These are phyloP conservation scores for Phytopythium litorale DNA, from an alignment of 352 stramenopile species.

Conservation along the genomic window DNA sequence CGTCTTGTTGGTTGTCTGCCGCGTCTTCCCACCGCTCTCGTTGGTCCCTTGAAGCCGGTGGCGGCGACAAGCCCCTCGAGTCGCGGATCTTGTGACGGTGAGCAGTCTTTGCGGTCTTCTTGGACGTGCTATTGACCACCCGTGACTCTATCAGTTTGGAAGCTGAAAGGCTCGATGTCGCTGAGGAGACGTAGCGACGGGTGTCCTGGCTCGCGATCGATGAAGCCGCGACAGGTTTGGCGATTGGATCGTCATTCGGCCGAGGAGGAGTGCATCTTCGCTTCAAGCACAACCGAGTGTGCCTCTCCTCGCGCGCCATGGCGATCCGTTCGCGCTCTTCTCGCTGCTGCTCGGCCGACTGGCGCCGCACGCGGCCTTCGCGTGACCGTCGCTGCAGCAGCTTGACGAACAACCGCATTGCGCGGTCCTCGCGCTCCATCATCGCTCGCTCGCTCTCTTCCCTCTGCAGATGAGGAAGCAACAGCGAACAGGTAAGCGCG, in stretches of 20 bases:
- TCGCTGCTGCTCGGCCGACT: slow-evolving; percentile 49
- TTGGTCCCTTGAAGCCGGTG: not conserved
- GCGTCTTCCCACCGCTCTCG: not conserved
- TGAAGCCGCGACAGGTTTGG: not conserved
- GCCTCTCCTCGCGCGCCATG: slow-evolving; percentile 72
- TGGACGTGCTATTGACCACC: not conserved
- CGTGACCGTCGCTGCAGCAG: slow-evolving; percentile 44
- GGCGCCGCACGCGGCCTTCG: slow-evolving; percentile 39
- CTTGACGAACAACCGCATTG: slow-evolving; percentile 48
- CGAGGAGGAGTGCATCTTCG: slow-evolving; percentile 11
- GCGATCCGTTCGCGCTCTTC: slow-evolving; percentile 59
- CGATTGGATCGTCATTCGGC: not conserved
- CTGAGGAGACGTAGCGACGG: not conserved
- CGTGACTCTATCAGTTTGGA: not conserved
- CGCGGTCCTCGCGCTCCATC: slow-evolving; percentile 77
- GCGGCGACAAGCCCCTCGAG: not conserved
- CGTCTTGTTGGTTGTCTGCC: not conserved
- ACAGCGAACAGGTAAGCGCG: not conserved
- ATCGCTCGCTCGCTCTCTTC: slow-evolving; percentile 50
- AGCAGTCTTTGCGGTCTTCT: not conserved
- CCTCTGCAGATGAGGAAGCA: slow-evolving; percentile 23
- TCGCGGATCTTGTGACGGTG: not conserved
- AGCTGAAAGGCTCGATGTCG: not conserved
- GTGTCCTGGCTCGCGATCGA: not conserved
- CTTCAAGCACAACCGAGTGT: slow-evolving; percentile 47